Base-by-base conservation (phyloP, 176 grass and related monocot species). In the Avena eriantha region DNA sequence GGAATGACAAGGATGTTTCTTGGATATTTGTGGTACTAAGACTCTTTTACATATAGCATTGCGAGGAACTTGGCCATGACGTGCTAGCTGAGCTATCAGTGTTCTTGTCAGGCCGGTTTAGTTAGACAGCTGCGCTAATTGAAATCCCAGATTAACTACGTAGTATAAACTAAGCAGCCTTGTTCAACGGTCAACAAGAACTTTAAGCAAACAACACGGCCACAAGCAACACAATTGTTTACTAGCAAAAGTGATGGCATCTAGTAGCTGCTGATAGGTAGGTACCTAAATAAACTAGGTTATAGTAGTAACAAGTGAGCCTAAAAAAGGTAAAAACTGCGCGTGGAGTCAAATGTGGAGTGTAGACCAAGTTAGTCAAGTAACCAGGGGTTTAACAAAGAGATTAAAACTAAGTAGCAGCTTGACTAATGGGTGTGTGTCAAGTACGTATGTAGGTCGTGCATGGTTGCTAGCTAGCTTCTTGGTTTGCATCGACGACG, bases 171-270 rank as follows among this genome's bases (percentile, higher is more conserved):
- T 48, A 75, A 57, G 29, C 51, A 57, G 29, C 51, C 34, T 6
- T 33, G 48, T 90, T 87, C 80, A 87, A 87, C 80, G 84, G 89
- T 87, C 85, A 87, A 75, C 85, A 90, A 75, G 80, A 49, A 7
- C 80, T 84, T 76, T 80, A 74, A 74, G 83, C 80, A 77, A 79
- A 36, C 22, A 63, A 46, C 80, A 43, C 86, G 84, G 86, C 84
- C 84, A 59, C 65, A 78, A 73, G 84, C 84, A 86, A 78, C 74
- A 26, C 23, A 69, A 2, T 56, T 80, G 47, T 74, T 90, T 80
- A 83, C 15, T 47, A 73, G 73, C n/a, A 39, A 36, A 48, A 24
- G 84, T 19, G 89, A 48, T 58, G 82, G 73, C 84, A 87, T 83
- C 56, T 51, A 50, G 69, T 36, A 61, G 61, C 24, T 39, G 61